Conservation (phyloP, 2,329 filamentous ascomycete species). For the Cladosporium cucumerinum region DNA sequence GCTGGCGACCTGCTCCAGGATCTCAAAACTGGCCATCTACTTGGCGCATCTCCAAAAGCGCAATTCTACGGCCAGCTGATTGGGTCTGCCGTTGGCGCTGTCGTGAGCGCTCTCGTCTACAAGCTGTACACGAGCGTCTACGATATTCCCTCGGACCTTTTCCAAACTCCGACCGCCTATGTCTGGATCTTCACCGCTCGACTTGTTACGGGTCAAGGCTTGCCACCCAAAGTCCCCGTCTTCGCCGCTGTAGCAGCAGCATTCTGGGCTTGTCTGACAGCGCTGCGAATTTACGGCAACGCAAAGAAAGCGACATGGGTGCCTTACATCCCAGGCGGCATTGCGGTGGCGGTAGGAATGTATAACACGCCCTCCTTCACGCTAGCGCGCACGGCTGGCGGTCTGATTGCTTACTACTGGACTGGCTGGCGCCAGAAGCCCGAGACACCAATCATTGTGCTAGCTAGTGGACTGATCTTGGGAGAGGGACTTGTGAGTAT, state of each 20-base stretch:
- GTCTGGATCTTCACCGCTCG: conserved; percentile 97
- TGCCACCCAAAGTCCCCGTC: conserved; percentile 78
- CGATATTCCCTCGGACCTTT: conserved; percentile 79
- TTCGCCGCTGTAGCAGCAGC: conserved; percentile 73
- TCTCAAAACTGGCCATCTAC: conserved; percentile 88
- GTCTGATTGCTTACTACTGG: conserved; percentile 77
- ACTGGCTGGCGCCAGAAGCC: conserved; percentile 49
- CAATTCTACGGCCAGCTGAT: conserved; percentile 98
- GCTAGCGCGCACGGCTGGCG: conserved; percentile 79
- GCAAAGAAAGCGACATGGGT: conserved; percentile 58
- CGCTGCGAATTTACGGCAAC: conserved; percentile 59
- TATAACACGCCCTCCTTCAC: conserved; percentile 98
- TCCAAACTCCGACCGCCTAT: conserved; percentile 90
- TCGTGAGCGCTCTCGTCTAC: conserved; percentile 84
- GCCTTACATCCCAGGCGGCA: conserved; percentile 79
- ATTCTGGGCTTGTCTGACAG: conserved; percentile 70
- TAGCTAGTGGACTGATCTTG: conserved; percentile 85
- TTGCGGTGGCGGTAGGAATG: conserved; percentile 95
- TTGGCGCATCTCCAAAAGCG: conserved; percentile 87
- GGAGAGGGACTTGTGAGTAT: conserved; percentile 92
- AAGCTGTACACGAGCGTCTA: conserved; percentile 89
- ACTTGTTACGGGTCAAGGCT: conserved; percentile 82
- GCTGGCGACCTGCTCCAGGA: conserved; percentile 97
- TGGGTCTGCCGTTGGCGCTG: conserved; percentile 78
- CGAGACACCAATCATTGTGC: conserved; percentile 79